Percentiles rank a stretch among this genome's conserved stretches.
These are phyloP conservation scores for Yamadazyma philogaea DNA, from an alignment of 805 yeast genomes.

Conservation along the genomic window DNA sequence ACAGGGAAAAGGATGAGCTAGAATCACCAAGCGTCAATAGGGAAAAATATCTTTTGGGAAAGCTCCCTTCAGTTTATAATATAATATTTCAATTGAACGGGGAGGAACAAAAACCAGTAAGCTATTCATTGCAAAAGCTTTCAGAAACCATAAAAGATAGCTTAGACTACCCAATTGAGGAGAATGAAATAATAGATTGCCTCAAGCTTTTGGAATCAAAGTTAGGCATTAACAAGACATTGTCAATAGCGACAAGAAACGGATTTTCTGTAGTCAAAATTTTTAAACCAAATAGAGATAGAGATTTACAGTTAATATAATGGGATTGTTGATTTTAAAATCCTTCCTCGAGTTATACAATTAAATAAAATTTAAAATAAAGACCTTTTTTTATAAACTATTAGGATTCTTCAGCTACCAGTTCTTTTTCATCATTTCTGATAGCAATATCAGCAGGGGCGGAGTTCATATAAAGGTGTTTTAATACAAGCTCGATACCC, in stretches of 20 bases:
- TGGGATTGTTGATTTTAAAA: background rate
- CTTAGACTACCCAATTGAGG: slow-evolving; percentile 26
- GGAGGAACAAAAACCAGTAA: slow-evolving; percentile 1
- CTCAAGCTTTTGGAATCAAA: slow-evolving; percentile 19
- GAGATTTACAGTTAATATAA: slow-evolving; percentile 21
- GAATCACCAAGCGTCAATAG: slow-evolving; percentile 23
- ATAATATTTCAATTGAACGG: slow-evolving; percentile 28
- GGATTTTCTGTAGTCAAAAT: slow-evolving; percentile 27
- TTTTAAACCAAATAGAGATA: slow-evolving; percentile 22
- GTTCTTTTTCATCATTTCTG: slow-evolving; percentile 22
- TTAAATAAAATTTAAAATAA: too few species aligned
- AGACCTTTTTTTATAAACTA: too few species aligned
- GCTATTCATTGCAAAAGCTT: slow-evolving; percentile 25
- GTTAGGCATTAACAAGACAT: slow-evolving; percentile 6
- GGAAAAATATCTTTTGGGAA: slow-evolving; percentile 23
- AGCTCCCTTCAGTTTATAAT: slow-evolving; percentile 31
- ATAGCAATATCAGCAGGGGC: slow-evolving; percentile 88
- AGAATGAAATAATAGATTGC: slow-evolving; percentile 28
- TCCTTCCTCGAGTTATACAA: too few species aligned
- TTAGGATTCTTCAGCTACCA: background rate
- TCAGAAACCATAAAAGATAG: slow-evolving; percentile 33
- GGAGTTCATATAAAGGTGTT: slow-evolving; percentile 83
- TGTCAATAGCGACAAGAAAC: slow-evolving; percentile 22
- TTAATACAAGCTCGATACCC: slow-evolving; percentile 76
- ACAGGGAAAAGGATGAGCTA: slow-evolving; percentile 12